These are phyloP conservation scores for Trametes cubensis DNA, from an alignment of 768 basidiomycete species.

Conservation along the genomic window DNA sequence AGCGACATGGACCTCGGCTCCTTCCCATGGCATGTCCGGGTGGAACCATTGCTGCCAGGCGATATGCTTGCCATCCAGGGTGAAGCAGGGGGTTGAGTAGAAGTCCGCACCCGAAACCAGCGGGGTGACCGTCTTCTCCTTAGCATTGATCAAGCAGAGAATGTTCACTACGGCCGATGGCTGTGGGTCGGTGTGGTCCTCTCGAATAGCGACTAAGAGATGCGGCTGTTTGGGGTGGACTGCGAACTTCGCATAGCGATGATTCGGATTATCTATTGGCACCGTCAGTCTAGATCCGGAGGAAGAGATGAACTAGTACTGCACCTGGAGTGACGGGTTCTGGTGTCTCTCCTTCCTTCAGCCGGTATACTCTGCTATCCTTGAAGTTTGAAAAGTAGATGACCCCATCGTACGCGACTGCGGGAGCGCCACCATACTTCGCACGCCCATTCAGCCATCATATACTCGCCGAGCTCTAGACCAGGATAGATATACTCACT, in stretches of 20 bases:
- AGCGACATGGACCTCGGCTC: slow-evolving; percentile 56
- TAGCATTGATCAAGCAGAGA: slow-evolving; percentile 58
- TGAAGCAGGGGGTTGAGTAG: slow-evolving; percentile 64
- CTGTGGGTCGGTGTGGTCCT: slow-evolving; percentile 65
- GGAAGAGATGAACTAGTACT: slow-evolving; percentile 9
- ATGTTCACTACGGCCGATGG: slow-evolving; percentile 58
- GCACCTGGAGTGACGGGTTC: slow-evolving; percentile 61
- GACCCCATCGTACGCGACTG: slow-evolving; percentile 50
- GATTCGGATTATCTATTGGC: slow-evolving; percentile 46
- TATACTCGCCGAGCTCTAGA: neutral
- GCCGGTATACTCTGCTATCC: slow-evolving; percentile 57
- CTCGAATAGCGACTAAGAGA: slow-evolving; percentile 63
- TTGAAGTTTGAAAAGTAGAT: slow-evolving; percentile 61
- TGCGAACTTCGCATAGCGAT: slow-evolving; percentile 66
- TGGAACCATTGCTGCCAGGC: slow-evolving; percentile 72
- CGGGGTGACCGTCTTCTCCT: slow-evolving; percentile 44
- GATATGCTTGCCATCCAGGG: slow-evolving; percentile 57
- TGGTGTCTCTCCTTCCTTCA: slow-evolving; percentile 39
- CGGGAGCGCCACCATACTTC: slow-evolving; percentile 65
- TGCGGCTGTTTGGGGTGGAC: slow-evolving; percentile 56
- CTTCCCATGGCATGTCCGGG: slow-evolving; percentile 77
- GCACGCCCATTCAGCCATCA: neutral
- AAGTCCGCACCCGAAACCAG: slow-evolving; percentile 69
- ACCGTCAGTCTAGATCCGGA: neutral
- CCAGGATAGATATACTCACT: slow-evolving; percentile 16